A percentile compares a stretch with the other conserved stretches of the same genome.
phyloP scores from a whole-genome alignment of 179 eudicot species.

The Patellifolia procumbens region DNA sequence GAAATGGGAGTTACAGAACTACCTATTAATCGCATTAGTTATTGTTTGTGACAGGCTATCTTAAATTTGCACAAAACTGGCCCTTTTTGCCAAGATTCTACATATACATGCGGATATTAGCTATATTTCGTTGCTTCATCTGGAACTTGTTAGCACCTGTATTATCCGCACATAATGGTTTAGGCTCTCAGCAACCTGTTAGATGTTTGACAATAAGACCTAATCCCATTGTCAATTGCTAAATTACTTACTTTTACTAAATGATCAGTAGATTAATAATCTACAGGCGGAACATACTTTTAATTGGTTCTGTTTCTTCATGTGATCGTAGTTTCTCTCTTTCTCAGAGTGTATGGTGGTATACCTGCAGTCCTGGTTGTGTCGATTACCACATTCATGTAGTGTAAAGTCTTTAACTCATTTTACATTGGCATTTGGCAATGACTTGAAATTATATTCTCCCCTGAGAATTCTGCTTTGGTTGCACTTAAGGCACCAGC shows the following conservation, averaged over 20 bases:
- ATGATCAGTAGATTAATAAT: neutral
- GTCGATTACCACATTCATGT: constrained; percentile 4
- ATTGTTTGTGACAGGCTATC: constrained; percentile 3
- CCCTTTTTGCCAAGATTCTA: neutral
- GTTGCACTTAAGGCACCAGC: neutral
- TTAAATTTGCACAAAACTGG: constrained; percentile 1
- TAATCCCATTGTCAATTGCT: neutral
- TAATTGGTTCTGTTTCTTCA: neutral
- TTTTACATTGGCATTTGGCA: too few species aligned
- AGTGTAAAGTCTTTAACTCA: neutral
- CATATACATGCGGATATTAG: neutral
- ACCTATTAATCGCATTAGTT: constrained; percentile 12
- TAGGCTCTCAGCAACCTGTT: neutral
- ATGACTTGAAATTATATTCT: neutral
- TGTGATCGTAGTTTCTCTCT: neutral
- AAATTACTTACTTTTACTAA: neutral
- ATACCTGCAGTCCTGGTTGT: neutral
- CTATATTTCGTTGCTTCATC: neutral
- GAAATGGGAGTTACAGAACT: neutral
- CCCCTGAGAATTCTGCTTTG: neutral
- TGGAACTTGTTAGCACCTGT: neutral
- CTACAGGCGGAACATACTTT: neutral
- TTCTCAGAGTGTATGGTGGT: neutral
- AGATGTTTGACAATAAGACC: neutral
- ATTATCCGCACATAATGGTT: neutral